These are phyloP conservation scores for Talaromyces atroroseus DNA, from an alignment of 2,329 filamentous ascomycete species.

Conservation along the genomic window DNA sequence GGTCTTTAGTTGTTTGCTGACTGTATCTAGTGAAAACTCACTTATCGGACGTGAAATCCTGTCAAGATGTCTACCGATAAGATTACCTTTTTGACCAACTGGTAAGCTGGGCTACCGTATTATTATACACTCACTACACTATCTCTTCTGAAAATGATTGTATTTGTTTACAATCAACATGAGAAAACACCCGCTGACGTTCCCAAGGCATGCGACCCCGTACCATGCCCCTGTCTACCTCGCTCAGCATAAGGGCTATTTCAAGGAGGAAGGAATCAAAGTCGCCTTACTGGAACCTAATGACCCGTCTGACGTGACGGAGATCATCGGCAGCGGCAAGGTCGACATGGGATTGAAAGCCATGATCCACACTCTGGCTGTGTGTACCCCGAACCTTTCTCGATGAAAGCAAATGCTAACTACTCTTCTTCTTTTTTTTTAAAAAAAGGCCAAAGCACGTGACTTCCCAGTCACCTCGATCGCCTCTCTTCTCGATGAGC, in stretches of 20 bases:
- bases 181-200: conserved; percentile 18
- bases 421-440: too few species aligned
- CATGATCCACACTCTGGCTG: conserved; percentile 76
- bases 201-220: conserved; percentile 67
- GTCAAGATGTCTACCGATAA: conserved; percentile 71
- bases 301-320: conserved; percentile 75
- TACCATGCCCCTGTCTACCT: conserved; percentile 76
- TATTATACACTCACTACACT: background rate
- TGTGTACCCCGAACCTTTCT: conserved; percentile 29
- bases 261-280: conserved; percentile 68
- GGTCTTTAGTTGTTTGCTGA: conserved; percentile 10
- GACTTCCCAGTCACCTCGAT: conserved; percentile 68
- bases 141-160: background rate
- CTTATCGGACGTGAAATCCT: conserved; percentile 31
- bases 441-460: conserved; percentile 62
- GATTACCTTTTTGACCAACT: conserved; percentile 81
- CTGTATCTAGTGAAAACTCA: conserved; percentile 10
- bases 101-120: conserved; percentile 44
- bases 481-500: conserved; percentile 70
- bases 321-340: conserved; percentile 71
- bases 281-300: conserved; percentile 73
- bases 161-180: background rate
- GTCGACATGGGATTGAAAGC: conserved; percentile 76
- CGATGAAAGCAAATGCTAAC: background rate
- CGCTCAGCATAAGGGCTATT: conserved; percentile 69